phyloP scores from a whole-genome alignment of 768 basidiomycete species.

The Pleurotus tuoliensis region DNA sequence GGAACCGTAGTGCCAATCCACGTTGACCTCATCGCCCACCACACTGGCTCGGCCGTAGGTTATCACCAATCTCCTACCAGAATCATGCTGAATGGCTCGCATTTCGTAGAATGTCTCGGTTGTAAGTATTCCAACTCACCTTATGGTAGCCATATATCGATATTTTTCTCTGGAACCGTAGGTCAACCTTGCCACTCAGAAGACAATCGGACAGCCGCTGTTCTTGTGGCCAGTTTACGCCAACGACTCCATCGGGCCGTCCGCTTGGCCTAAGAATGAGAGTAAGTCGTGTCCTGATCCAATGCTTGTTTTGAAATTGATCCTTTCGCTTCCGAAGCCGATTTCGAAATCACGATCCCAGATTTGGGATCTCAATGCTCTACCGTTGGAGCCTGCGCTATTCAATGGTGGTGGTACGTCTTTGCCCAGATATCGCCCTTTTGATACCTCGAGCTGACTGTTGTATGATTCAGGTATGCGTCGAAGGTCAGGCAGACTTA shows the following conservation, averaged over 20 bases:
- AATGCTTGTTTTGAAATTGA: no score
- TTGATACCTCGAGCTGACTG: no score
- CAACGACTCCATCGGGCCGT: slow-evolving; percentile 24
- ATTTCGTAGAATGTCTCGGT: slow-evolving; percentile 29
- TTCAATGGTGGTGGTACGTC: slow-evolving; percentile 35
- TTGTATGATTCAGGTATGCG: not conserved
- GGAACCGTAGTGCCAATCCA: slow-evolving; percentile 26
- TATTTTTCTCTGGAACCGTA: slow-evolving; percentile 1
- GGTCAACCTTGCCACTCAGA: slow-evolving; percentile 26
- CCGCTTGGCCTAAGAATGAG: slow-evolving; percentile 30
- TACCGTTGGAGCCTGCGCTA: slow-evolving; percentile 27
- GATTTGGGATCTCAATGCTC: slow-evolving; percentile 26
- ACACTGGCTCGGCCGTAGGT: slow-evolving; percentile 31
- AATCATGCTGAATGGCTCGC: not conserved
- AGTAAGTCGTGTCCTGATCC: slow-evolving; percentile 17
- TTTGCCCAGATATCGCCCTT: not conserved
- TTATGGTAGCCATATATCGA: not conserved
- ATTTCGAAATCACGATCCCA: slow-evolving; percentile 28
- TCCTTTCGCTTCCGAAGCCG: slow-evolving; percentile 15
- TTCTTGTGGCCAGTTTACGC: slow-evolving; percentile 30
- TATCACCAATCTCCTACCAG: not conserved
- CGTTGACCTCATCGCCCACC: slow-evolving; percentile 29
- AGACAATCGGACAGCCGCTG: slow-evolving; percentile 23
- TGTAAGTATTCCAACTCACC: slow-evolving; percentile 10
- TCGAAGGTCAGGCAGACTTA: slow-evolving; percentile 25